A percentile compares a stretch with the other conserved stretches of the same genome.
Evolutionary conservation across 2,329 filamentous ascomycete genomes (phyloP).

Genomic region (Phaeosphaeria sp.): DNA sequence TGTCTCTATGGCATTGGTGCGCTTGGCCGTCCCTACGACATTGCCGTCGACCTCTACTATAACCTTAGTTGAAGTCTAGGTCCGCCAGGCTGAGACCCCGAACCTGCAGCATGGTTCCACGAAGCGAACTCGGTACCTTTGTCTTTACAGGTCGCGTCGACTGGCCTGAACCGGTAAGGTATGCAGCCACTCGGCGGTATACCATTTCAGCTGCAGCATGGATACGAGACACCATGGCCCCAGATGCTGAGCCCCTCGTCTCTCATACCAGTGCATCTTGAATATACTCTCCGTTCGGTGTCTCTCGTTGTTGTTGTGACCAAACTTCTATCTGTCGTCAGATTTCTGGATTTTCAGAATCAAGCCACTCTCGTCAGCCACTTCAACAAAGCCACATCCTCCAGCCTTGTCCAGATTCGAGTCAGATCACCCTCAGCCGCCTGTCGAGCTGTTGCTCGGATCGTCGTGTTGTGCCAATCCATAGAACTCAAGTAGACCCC

Average conservation of each 20-base stretch:
- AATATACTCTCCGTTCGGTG: background rate
- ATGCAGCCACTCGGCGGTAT: slow-evolving; percentile 33
- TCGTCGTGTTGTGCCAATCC: background rate
- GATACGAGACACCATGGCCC: background rate
- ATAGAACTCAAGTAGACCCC: background rate
- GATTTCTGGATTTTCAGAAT: background rate
- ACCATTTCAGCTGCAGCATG: slow-evolving; percentile 26
- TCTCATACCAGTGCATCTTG: slow-evolving; percentile 3
- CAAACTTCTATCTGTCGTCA: background rate
- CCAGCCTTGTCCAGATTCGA: slow-evolving; percentile 5
- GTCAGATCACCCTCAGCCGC: background rate
- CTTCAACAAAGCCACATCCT: slow-evolving; percentile 4
- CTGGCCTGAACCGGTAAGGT: slow-evolving; percentile 26
- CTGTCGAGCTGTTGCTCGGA: background rate
- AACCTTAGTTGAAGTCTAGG: background rate
- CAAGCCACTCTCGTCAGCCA: slow-evolving; percentile 15
- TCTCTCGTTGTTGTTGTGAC: background rate
- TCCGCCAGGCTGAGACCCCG: slow-evolving; percentile 12
- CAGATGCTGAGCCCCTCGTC: background rate
- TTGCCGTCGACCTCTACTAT: background rate
- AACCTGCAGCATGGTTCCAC: slow-evolving; percentile 9
- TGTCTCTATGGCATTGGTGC: background rate
- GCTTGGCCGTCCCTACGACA: background rate
- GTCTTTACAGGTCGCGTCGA: slow-evolving; percentile 14
- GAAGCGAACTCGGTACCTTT: slow-evolving; percentile 11